Percentiles rank a stretch among this genome's conserved stretches.
Conservation (phyloP, 768 basidiomycete species). For the Kwoniella sp. region DNA sequence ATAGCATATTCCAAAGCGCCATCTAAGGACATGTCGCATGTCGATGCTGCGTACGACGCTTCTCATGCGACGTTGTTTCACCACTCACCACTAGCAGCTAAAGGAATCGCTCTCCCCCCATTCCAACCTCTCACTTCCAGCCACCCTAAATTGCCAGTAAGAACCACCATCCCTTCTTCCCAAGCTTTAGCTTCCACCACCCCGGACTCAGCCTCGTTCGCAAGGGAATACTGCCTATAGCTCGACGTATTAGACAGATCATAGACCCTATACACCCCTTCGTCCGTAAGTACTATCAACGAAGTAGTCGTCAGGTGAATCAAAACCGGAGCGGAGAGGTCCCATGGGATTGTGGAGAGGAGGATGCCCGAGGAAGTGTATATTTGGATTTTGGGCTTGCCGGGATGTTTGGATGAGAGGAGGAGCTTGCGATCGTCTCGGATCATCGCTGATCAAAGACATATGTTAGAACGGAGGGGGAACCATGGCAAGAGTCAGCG, state of each 20-base stretch:
- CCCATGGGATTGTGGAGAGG: constrained; percentile 71
- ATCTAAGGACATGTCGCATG: no score
- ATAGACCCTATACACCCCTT: constrained; percentile 87
- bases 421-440: constrained; percentile 79
- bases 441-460: constrained; percentile 69
- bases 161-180: constrained; percentile 80
- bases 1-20: no score
- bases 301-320: constrained; percentile 57
- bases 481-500: no score
- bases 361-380: constrained; percentile 81
- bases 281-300: constrained; percentile 83
- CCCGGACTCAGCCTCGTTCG: constrained; percentile 76
- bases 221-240: constrained; percentile 82
- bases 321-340: constrained; percentile 65
- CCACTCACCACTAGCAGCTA: constrained; percentile 75
- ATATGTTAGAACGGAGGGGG: not conserved
- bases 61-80: constrained; percentile 20
- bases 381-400: constrained; percentile 81
- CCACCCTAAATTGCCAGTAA: constrained; percentile 73
- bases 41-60: no score
- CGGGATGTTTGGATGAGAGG: constrained; percentile 63
- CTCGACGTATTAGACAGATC: constrained; percentile 64
- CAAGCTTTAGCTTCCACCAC: constrained; percentile 83
- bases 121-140: constrained; percentile 89
- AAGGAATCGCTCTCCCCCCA: constrained; percentile 69